Evolutionary conservation across 2,329 filamentous ascomycete genomes (phyloP).

Genomic region (Exophiala mesophila): DNA sequence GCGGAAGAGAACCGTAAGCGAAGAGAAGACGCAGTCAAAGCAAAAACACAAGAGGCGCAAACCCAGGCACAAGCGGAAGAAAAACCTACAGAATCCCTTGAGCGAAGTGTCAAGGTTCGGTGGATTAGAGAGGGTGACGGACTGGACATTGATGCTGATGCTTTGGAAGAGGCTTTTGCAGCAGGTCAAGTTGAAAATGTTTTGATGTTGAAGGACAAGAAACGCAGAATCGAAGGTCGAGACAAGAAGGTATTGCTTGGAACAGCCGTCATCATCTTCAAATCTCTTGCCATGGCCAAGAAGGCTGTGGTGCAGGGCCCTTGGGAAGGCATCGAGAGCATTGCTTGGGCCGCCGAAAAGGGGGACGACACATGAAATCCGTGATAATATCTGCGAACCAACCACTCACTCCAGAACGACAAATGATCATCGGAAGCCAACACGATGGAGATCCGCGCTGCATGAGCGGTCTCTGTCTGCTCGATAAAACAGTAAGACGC

Average conservation of each 20-base stretch:
- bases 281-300: constrained; percentile 44
- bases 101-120: constrained; percentile 55
- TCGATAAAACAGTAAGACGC: no score
- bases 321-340: constrained; percentile 49
- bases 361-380: constrained; percentile 45
- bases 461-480: no score
- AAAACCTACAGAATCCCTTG: constrained; percentile 32
- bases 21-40: constrained; percentile 41
- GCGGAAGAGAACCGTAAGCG: constrained; percentile 50
- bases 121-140: constrained; percentile 48
- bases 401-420: no score
- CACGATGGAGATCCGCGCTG: no score
- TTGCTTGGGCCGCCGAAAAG: constrained; percentile 51
- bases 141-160: constrained; percentile 44
- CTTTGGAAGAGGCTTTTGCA: constrained; percentile 45
- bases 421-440: no score
- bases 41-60: constrained; percentile 40
- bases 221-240: constrained; percentile 42
- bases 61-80: constrained; percentile 31
- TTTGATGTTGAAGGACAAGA: constrained; percentile 52
- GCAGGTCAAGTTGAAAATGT: constrained; percentile 56
- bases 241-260: constrained; percentile 50
- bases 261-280: constrained; percentile 53
- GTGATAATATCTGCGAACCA: not conserved
- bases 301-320: constrained; percentile 30